These are phyloP conservation scores for Zalaria sp. DNA, from an alignment of 2,329 filamentous ascomycete species.

Conservation along the genomic window DNA sequence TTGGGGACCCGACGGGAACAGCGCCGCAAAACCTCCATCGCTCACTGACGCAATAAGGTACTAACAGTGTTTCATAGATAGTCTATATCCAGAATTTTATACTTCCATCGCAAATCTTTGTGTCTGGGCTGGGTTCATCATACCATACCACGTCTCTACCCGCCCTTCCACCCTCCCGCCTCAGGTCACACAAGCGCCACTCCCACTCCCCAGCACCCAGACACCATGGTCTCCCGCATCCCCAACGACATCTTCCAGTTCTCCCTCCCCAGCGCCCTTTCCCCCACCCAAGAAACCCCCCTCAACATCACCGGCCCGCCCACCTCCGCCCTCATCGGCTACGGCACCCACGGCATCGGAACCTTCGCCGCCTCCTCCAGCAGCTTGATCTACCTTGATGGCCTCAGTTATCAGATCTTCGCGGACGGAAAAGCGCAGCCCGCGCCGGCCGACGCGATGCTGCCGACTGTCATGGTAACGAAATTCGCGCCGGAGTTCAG, in stretches of 20 bases:
- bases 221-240: slow-evolving; percentile 21
- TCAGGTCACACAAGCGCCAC: too few species aligned
- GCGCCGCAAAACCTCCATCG: too few species aligned
- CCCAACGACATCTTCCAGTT: slow-evolving; percentile 33
- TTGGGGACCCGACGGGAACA: too few species aligned
- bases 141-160: too few species aligned
- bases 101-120: too few species aligned
- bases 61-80: too few species aligned
- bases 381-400: slow-evolving; percentile 22
- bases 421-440: slow-evolving; percentile 16
- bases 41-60: too few species aligned
- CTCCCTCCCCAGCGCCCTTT: slow-evolving; percentile 23
- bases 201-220: too few species aligned
- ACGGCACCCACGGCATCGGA: slow-evolving; percentile 29
- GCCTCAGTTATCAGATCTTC: slow-evolving; percentile 18
- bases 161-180: too few species aligned
- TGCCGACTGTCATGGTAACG: slow-evolving; percentile 28
- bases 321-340: slow-evolving; percentile 22
- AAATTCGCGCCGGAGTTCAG: slow-evolving; percentile 22
- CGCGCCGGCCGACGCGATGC: slow-evolving; percentile 18
- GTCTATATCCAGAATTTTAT: too few species aligned
- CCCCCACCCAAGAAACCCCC: slow-evolving; percentile 21
- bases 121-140: too few species aligned
- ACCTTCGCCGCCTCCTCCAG: slow-evolving; percentile 18
- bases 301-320: slow-evolving; percentile 21